Conservation (phyloP, 2,329 filamentous ascomycete genomes). For the Aureobasidium sp. region DNA sequence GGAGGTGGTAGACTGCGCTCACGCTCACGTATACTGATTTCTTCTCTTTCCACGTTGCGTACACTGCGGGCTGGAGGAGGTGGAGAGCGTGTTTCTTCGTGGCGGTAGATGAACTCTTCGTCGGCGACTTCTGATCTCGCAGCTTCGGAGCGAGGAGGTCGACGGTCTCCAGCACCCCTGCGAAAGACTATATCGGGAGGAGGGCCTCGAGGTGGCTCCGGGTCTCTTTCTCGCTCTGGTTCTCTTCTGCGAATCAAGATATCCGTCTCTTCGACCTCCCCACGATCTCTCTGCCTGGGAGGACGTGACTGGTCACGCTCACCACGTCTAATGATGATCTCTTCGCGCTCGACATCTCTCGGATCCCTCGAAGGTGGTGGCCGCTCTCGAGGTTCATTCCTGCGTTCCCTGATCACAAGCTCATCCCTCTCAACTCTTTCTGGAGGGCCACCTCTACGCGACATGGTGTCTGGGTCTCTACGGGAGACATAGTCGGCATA, state of each 20-base stretch:
- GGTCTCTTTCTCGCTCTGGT: constrained; percentile 11
- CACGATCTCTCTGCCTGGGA: constrained; percentile 14
- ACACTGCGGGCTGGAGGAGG: constrained; percentile 13
- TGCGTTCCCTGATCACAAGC: constrained; percentile 29
- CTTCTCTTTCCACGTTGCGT: constrained; percentile 18
- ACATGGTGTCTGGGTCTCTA: constrained; percentile 6
- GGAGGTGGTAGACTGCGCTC: constrained; percentile 26
- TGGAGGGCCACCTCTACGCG: constrained; percentile 8
- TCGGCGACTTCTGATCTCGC: constrained; percentile 15
- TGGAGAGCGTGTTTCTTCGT: constrained; percentile 14
- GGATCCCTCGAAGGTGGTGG: constrained; percentile 16
- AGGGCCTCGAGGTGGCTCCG: constrained; percentile 2
- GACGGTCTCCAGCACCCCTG: constrained; percentile 16
- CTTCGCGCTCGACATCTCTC: constrained; percentile 17
- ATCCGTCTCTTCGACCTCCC: constrained; percentile 14
- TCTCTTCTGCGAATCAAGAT: constrained; percentile 18
- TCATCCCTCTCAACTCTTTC: constrained; percentile 34
- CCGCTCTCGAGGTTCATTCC: constrained; percentile 17
- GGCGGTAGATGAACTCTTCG: constrained; percentile 15
- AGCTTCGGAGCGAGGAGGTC: constrained; percentile 10
- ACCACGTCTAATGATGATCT: constrained; percentile 17
- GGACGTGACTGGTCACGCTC: constrained; percentile 23
- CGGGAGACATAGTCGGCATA: constrained; percentile 17
- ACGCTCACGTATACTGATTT: constrained; percentile 29
- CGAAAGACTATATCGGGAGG: constrained; percentile 27